phyloP scores from a whole-genome alignment of 306 rosid genomes.

The Styphnolobium japonicum region DNA sequence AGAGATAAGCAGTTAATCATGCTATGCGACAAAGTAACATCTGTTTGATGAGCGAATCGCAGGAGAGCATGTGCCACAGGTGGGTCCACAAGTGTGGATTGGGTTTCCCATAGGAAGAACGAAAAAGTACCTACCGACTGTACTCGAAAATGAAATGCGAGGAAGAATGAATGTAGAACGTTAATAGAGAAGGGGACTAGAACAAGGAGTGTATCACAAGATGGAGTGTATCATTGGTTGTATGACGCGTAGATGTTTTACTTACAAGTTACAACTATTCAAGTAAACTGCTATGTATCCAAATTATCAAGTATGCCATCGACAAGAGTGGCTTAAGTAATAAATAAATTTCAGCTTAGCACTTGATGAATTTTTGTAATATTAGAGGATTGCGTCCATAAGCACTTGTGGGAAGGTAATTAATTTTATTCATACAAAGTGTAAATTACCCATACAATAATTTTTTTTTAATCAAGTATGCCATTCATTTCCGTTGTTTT shows the following conservation, averaged over 20 bases:
- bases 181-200: neutral
- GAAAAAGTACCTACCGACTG: neutral
- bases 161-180: neutral
- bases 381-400: no score
- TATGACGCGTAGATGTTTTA: no score
- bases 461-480: no score
- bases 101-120: neutral
- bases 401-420: no score
- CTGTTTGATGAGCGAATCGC: neutral
- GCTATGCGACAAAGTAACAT: conserved; percentile 5
- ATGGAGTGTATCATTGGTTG: neutral
- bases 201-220: neutral
- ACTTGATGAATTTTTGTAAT: no score
- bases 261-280: neutral
- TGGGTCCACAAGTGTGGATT: conserved; percentile 2
- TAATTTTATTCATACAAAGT: no score
- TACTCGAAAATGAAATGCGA: neutral
- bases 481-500: neutral
- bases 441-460: no score
- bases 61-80: neutral
- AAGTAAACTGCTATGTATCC: neutral
- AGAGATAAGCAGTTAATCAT: neutral
- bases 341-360: no score
- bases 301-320: neutral
- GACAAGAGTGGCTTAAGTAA: no score